Conservation (phyloP, 2,329 filamentous ascomycete genomes). For the Chrysosporium queenslandicum region DNA sequence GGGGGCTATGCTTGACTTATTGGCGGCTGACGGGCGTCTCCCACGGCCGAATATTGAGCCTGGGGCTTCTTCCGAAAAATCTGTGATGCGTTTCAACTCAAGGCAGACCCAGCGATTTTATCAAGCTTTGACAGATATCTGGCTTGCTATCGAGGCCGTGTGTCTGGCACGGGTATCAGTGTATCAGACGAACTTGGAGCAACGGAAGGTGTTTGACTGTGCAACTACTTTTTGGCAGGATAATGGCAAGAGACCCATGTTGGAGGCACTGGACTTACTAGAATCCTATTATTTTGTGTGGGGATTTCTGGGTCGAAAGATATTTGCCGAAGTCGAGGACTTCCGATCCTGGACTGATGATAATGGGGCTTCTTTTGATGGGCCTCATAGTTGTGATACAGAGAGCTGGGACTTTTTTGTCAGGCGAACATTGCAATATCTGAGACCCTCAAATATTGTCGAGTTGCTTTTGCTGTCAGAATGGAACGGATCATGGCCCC, state of each 20-base stretch:
- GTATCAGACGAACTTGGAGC: conserved; percentile 1
- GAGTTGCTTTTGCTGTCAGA: conserved; percentile 7
- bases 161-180: neutral
- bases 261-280: conserved; percentile 5
- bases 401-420: neutral
- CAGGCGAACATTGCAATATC: neutral
- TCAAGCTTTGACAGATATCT: too few species aligned
- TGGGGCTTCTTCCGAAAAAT: neutral
- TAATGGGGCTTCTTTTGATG: neutral
- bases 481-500: conserved; percentile 4
- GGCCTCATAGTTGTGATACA: neutral
- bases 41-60: neutral
- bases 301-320: conserved; percentile 6
- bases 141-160: conserved; percentile 5
- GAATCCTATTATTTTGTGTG: conserved; percentile 10
- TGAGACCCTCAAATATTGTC: conserved; percentile 6
- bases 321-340: conserved; percentile 4
- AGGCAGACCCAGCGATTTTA: conserved; percentile 9
- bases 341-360: conserved; percentile 1
- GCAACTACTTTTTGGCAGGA: conserved; percentile 1
- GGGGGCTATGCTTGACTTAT: neutral
- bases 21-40: neutral
- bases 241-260: neutral
- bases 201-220: conserved; percentile 1
- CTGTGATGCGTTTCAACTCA: neutral